These are phyloP conservation scores for Tylopilus felleus DNA, from an alignment of 768 basidiomycete species.

Conservation along the genomic window DNA sequence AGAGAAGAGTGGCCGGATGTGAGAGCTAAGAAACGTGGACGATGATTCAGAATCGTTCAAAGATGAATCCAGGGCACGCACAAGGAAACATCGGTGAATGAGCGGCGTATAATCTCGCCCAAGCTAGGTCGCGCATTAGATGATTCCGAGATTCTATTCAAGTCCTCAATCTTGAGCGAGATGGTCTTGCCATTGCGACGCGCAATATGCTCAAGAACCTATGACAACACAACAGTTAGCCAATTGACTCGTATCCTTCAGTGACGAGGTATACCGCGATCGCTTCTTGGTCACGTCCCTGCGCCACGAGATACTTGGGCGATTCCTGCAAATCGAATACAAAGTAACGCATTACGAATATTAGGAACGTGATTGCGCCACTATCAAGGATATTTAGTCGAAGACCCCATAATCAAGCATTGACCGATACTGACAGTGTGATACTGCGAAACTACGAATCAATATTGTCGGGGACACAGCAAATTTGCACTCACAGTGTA, in stretches of 20 bases:
- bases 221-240: not conserved
- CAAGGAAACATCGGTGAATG: conserved; percentile 41
- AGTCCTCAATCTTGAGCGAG: conserved; percentile 44
- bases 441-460: conserved; percentile 26
- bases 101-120: conserved; percentile 27
- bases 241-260: not conserved
- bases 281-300: conserved; percentile 56
- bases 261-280: conserved; percentile 34
- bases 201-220: conserved; percentile 51
- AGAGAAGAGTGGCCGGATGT: conserved; percentile 48
- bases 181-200: conserved; percentile 44
- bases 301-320: conserved; percentile 56
- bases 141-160: conserved; percentile 31
- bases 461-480: not conserved
- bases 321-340: conserved; percentile 60
- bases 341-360: conserved; percentile 54
- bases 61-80: conserved; percentile 19
- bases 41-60: not conserved
- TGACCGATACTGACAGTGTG: conserved; percentile 35
- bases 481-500: conserved; percentile 34
- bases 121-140: conserved; percentile 14
- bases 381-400: conserved; percentile 24
- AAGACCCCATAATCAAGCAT: not conserved
- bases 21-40: conserved; percentile 31
- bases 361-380: conserved; percentile 46